Conservation (phyloP, 495 filamentous ascomycete species). For the Aspergillus olivimuriae region DNA sequence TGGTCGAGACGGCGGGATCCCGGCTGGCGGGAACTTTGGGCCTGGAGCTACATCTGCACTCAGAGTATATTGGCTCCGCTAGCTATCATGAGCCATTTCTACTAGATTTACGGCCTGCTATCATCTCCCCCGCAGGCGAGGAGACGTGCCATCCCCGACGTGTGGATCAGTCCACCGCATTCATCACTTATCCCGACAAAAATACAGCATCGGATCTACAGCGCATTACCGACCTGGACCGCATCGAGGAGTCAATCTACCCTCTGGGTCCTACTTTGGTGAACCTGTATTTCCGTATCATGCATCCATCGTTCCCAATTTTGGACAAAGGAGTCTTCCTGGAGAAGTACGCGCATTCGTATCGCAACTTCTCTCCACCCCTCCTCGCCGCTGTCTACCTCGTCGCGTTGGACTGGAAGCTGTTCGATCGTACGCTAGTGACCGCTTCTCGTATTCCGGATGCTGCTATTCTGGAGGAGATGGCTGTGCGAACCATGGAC, state of each 20-base stretch:
- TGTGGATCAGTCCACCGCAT: constrained; percentile 13
- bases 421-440: constrained; percentile 56
- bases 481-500: constrained; percentile 60
- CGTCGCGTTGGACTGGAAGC: constrained; percentile 77
- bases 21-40: constrained; percentile 14
- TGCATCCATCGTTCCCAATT: constrained; percentile 80
- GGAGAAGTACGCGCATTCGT: constrained; percentile 66
- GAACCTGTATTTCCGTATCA: constrained; percentile 70
- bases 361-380: constrained; percentile 69
- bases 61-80: constrained; percentile 16
- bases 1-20: constrained; percentile 2
- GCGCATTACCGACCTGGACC: constrained; percentile 19
- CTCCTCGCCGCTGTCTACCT: constrained; percentile 80
- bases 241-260: constrained; percentile 8
- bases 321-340: constrained; percentile 63
- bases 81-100: constrained; percentile 18
- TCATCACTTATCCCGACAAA: constrained; percentile 13
- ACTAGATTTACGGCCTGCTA: constrained; percentile 9
- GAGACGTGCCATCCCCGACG: constrained; percentile 13
- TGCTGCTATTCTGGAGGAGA: constrained; percentile 55
- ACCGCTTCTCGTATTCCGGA: constrained; percentile 46
- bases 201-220: constrained; percentile 12
- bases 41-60: constrained; percentile 18
- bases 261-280: constrained; percentile 44
- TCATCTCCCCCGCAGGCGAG: constrained; percentile 1